Percentiles rank a stretch among this genome's conserved stretches.
These are phyloP conservation scores for Tritrichomonas foetus DNA, from an alignment of 208 protist species.

Conservation along the genomic window DNA sequence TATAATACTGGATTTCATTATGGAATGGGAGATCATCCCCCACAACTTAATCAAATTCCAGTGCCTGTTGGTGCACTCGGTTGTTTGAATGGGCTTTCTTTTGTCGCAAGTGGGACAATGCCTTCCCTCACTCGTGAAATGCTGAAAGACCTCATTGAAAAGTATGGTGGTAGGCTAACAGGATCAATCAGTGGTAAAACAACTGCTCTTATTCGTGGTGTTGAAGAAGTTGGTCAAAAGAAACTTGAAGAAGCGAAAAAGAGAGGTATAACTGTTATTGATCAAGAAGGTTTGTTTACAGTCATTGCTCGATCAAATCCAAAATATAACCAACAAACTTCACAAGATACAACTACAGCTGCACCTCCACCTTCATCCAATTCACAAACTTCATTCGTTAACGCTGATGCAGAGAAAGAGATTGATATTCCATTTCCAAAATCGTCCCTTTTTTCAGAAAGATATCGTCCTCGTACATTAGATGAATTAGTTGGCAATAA, in stretches of 20 bases:
- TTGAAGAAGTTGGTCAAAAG: not conserved
- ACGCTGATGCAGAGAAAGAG: no score
- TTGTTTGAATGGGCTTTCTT: not conserved
- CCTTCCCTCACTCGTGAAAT: not conserved
- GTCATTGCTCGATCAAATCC: not conserved
- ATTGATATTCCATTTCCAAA: not conserved
- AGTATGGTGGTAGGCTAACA: not conserved
- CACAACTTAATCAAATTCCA: not conserved
- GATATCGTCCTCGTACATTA: not conserved
- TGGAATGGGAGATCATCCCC: not conserved
- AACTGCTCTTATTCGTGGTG: not conserved
- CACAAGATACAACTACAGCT: not conserved
- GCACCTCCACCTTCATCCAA: not conserved
- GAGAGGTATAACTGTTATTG: not conserved
- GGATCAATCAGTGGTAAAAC: not conserved
- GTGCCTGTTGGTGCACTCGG: not conserved
- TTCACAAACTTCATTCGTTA: not conserved
- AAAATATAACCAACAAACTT: not conserved
- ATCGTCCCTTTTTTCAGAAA: not conserved
- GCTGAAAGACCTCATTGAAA: constrained; percentile 17
- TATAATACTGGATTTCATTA: not conserved
- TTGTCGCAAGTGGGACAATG: constrained; percentile 20
- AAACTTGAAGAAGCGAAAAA: not conserved
- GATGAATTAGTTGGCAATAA: not conserved
- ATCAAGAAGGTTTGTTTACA: not conserved